These are phyloP conservation scores for Pyrus pyrifolia DNA, from an alignment of 306 rosid genomes.

Conservation along the genomic window DNA sequence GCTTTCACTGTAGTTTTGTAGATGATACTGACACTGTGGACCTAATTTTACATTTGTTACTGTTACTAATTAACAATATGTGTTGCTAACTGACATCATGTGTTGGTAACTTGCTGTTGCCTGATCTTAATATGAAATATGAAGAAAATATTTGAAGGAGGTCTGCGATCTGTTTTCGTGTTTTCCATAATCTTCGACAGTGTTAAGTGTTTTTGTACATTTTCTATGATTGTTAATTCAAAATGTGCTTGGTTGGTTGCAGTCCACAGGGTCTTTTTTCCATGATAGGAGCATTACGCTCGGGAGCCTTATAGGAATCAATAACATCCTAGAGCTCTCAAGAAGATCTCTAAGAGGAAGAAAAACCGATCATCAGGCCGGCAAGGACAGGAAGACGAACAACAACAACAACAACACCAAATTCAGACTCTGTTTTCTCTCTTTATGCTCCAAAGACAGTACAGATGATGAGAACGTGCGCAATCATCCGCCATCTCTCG, in stretches of 20 bases:
- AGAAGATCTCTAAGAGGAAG: constrained; percentile 54
- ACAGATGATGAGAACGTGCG: constrained; percentile 26
- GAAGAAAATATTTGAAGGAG: neutral
- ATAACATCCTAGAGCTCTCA: constrained; percentile 52
- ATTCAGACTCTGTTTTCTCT: constrained; percentile 33
- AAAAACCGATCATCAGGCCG: constrained; percentile 26
- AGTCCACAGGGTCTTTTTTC: constrained; percentile 78
- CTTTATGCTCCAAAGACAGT: constrained; percentile 30
- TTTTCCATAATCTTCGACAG: neutral
- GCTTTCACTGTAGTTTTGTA: no score
- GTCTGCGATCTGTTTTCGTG: neutral
- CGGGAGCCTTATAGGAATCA: constrained; percentile 67
- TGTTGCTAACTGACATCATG: neutral
- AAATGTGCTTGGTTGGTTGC: constrained; percentile 12
- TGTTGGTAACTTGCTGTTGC: neutral
- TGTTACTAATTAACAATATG: neutral
- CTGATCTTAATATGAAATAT: no score
- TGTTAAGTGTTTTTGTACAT: neutral
- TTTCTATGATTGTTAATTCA: neutral
- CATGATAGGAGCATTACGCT: constrained; percentile 66
- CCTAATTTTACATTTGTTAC: neutral
- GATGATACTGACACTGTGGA: neutral
- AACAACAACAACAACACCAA: neutral
- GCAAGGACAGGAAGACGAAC: constrained; percentile 25
- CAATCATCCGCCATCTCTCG: constrained; percentile 29